A percentile compares a stretch with the other conserved stretches of the same genome.
These are phyloP conservation scores for Eimeria acervulina DNA, from an alignment of 169 alveolate genomes.

Conservation along the genomic window DNA sequence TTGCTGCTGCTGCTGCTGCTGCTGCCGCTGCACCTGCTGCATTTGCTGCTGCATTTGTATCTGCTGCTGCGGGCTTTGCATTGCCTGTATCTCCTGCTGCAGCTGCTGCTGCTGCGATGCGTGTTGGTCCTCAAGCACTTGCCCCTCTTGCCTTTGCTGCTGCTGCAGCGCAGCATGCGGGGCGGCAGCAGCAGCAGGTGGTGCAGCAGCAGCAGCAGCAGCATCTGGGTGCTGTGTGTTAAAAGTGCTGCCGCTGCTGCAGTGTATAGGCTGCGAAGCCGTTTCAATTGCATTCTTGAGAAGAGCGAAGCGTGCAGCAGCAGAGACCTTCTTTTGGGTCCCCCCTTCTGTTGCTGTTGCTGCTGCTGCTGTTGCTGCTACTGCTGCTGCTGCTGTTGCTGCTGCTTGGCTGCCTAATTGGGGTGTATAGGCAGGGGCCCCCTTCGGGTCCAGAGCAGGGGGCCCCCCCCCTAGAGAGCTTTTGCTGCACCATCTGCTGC, in stretches of 20 bases:
- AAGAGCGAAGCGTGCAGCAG: conserved; percentile 15
- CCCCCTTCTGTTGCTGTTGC: neutral
- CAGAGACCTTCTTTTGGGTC: neutral
- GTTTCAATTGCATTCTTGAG: neutral
- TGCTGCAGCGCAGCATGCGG: neutral
- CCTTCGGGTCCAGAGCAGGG: neutral
- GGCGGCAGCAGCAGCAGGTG: neutral
- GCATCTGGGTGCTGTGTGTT: neutral
- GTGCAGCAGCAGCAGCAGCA: conserved; percentile 27
- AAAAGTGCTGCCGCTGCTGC: neutral
- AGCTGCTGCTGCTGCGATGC: conserved; percentile 19
- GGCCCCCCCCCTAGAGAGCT: neutral
- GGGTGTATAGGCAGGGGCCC: neutral
- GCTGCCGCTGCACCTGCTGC: conserved; percentile 36
- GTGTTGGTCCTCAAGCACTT: too few relatives aligned
- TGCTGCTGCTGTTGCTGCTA: too few relatives aligned
- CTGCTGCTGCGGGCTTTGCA: neutral
- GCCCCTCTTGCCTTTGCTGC: neutral
- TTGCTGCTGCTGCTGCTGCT: conserved; percentile 42
- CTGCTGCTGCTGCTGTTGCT: too few relatives aligned
- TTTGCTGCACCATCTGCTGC: neutral
- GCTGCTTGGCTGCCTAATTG: neutral
- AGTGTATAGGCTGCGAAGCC: conserved; percentile 19
- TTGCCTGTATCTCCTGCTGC: neutral
- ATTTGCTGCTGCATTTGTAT: neutral